Evolutionary conservation across 2,329 filamentous ascomycete genomes (phyloP), one percentile per base, ranked within the genome.

Genomic region (Chaetomium strumarium): DNA sequence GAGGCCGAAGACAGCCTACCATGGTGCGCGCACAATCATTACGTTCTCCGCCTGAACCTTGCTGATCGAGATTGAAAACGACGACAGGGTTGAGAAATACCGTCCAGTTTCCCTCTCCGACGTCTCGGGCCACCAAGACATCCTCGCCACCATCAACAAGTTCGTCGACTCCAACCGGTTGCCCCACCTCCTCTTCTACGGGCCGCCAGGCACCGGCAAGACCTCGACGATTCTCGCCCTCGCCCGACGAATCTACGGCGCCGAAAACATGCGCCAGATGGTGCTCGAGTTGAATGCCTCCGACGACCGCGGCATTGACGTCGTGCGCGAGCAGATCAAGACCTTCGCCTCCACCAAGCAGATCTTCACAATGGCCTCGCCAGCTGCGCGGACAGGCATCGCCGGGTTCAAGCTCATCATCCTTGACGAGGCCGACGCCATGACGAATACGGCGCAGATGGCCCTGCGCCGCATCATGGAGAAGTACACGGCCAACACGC

Each of bases 381-480:
- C 56, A 3, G 43, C 51, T 2, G 72, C 72, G 33, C 64, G 76
- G 6, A 55, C 67, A 19, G 64, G 72, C 31, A 72, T 92, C 24
- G 89, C 88, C 0, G 81, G 81, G 3, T 99, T 87, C 76, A 99
- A 99, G 75, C 83, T 99, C 61, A 97, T 99, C 66, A 89, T 99
- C 51, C 81, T 99, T 5, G 93, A 99, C 69, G 93, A 99, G 75
- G 93, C 93, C n/a, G 93, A 99, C 68, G 93, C 93, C 49, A 99
- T 99, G 93, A 99, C 93, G n/a, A 87, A 89, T 49, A 95, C 92
- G 0, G 93, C 93, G 6, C 93, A 99, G 71, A 99, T 99, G 92
- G 93, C 93, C 0, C 76, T 99, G 51, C 82, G 93, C 57, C 79
- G 93, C 44, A 97, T 99, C 66, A 99, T 99, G 93, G 93, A 99